These are phyloP conservation scores for Saccharomyces eubayanus DNA, from an alignment of 805 yeast species.

Conservation along the genomic window DNA sequence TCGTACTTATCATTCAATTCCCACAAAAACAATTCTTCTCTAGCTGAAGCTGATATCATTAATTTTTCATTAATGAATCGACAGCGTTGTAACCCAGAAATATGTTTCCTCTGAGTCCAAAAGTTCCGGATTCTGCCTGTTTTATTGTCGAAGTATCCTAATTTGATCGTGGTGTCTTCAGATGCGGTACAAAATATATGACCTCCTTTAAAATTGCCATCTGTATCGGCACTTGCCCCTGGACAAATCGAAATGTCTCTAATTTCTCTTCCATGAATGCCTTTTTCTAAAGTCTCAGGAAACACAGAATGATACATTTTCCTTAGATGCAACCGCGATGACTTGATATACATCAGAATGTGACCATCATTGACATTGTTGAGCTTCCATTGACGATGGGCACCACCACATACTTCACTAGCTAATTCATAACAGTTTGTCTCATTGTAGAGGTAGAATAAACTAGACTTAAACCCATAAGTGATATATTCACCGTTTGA, in stretches of 20 bases:
- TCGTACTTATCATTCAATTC: conserved; percentile 35
- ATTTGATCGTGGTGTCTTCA: conserved; percentile 74
- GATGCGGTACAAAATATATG: conserved; percentile 64
- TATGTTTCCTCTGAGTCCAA: conserved; percentile 71
- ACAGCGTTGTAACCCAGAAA: conserved; percentile 78
- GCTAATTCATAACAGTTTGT: conserved; percentile 61
- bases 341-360: conserved; percentile 52
- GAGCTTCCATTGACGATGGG: conserved; percentile 78
- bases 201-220: conserved; percentile 26
- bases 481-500: conserved; percentile 43
- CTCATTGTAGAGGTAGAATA: conserved; percentile 77
- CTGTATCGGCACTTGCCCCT: not conserved
- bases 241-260: conserved; percentile 53
- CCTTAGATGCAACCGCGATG: conserved; percentile 40
- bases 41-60: conserved; percentile 59
- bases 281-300: conserved; percentile 40
- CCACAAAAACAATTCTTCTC: conserved; percentile 88
- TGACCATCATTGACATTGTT: conserved; percentile 25
- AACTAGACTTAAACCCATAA: conserved; percentile 76
- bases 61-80: conserved; percentile 46
- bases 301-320: conserved; percentile 19
- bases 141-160: conserved; percentile 35
- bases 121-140: conserved; percentile 39
- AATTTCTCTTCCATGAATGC: conserved; percentile 89
- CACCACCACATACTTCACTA: conserved; percentile 79